Conservation (phyloP, 139 green algal genomes). For the Nannochloris sp. region DNA sequence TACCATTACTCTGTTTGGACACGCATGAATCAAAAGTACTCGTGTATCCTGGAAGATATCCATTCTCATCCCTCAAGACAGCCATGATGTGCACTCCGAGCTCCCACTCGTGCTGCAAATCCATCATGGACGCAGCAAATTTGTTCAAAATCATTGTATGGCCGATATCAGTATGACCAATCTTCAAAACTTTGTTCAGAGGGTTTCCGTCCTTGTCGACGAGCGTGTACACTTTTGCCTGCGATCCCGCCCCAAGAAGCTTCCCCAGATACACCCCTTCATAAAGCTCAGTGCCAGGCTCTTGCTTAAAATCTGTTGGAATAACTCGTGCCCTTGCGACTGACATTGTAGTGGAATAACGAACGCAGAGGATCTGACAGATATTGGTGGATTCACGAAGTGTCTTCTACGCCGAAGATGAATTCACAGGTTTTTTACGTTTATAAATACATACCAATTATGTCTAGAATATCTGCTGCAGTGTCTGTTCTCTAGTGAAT, state of each 20-base stretch:
- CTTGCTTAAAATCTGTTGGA: neutral
- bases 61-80: conserved; percentile 10
- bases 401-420: too few relatives aligned
- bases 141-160: conserved; percentile 10
- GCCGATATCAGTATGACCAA: conserved; percentile 16
- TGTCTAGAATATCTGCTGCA: too few relatives aligned
- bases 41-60: conserved; percentile 20
- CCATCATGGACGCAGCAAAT: neutral
- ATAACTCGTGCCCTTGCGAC: neutral
- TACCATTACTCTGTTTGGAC: neutral
- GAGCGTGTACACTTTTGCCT: conserved; percentile 20
- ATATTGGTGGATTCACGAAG: too few relatives aligned
- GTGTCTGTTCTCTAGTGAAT: too few relatives aligned
- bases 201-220: conserved; percentile 11
- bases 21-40: conserved; percentile 6
- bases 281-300: neutral
- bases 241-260: conserved; percentile 13
- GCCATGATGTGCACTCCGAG: conserved; percentile 13
- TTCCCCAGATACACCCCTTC: neutral
- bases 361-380: too few relatives aligned
- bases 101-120: conserved; percentile 15
- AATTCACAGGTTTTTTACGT: too few relatives aligned
- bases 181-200: conserved; percentile 23
- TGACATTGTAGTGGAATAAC: neutral
- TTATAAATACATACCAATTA: too few relatives aligned